Evolutionary conservation across 2,329 filamentous ascomycete species (phyloP), one percentile per base, ranked within the genome.

Genomic region (Ilyonectria destructans): DNA sequence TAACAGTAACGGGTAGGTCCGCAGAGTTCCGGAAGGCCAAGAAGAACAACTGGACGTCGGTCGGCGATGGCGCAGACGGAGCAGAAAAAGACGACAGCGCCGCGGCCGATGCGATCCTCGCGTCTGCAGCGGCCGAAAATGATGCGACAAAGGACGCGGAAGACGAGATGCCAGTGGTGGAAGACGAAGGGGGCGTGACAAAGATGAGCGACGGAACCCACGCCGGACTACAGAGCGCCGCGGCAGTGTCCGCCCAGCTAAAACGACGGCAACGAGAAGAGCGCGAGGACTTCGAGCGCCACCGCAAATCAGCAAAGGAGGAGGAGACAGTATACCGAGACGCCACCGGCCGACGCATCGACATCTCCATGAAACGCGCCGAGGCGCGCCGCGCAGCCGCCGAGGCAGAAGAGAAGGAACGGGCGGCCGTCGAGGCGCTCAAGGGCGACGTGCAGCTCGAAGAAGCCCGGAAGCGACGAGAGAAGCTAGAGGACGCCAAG

Each of bases 291-390:
- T 88, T 87, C 75, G 83, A 86, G 68, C 75, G 70, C 69, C 81
- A 80, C 74, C 73, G 78, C 37, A 85, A 82, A 65, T 83, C 79
- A 69, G 80, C 79, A 46, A 82, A 85, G 65, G 88, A 89, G 35
- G 88, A 92, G 75, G 94, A 98, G 82, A 97, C 96, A 0, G 95
- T 98, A 26, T 98, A 98, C 80, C 93, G 96, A 75, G 96, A 99
- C 82, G 96, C 97, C 12, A 96, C 93, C 3, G 96, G 96, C 13
- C 89, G 95, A n/a, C 91, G 97, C 62, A 95, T 99, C 71, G 97
- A 99, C 77, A 89, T 98, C 26, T 91, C 92, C 19, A 94, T 97
- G 92, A 94, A 94, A 81, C 89, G 95, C 26, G 95, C 94, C 21
- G 95, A 98, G 80, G 92, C 93, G 58, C 88, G 94, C n/a, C 89